Evolutionary conservation across 305 asterid genomes (phyloP).

Genomic region (Striga hermonthica): DNA sequence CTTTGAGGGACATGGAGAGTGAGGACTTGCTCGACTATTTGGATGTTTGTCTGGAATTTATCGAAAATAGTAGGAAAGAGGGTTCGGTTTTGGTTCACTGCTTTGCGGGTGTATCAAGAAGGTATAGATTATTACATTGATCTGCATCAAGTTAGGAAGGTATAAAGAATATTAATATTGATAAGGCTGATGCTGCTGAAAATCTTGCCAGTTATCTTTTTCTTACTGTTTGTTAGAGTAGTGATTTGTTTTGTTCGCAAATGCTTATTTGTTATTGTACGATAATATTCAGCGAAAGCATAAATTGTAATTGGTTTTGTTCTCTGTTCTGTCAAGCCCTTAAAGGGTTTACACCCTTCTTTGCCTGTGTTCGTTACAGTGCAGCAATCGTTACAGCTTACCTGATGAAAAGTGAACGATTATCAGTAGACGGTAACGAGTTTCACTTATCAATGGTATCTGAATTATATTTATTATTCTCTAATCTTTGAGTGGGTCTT

Average conservation of each 20-base stretch:
- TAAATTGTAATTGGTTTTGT: constrained; percentile 31
- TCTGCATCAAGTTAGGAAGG: constrained; percentile 12
- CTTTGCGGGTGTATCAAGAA: constrained; percentile 98
- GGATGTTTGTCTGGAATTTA: constrained; percentile 88
- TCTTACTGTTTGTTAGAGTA: no score
- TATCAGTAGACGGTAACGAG: constrained; percentile 77
- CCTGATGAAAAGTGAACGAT: constrained; percentile 91
- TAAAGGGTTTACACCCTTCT: constrained; percentile 56
- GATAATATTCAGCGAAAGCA: constrained; percentile 35
- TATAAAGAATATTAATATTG: constrained; percentile 13
- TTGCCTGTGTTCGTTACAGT: constrained; percentile 75
- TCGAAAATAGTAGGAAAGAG: constrained; percentile 73
- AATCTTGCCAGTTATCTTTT: background rate
- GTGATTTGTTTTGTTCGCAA: background rate
- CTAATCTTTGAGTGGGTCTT: background rate
- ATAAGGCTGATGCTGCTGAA: background rate
- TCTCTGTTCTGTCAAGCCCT: constrained; percentile 48
- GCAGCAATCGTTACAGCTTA: constrained; percentile 88
- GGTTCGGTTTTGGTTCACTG: constrained; percentile 93
- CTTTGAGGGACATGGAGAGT: constrained; percentile 89
- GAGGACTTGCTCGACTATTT: constrained; percentile 84
- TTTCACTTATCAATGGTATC: constrained; percentile 21
- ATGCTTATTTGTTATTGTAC: constrained; percentile 25
- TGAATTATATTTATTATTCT: constrained; percentile 18
- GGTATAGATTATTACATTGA: constrained; percentile 41